Evolutionary conservation across 108 stramenopile species (phyloP), one percentile per base, ranked within the genome.

Genomic region (Hondaea fermentalgiana): DNA sequence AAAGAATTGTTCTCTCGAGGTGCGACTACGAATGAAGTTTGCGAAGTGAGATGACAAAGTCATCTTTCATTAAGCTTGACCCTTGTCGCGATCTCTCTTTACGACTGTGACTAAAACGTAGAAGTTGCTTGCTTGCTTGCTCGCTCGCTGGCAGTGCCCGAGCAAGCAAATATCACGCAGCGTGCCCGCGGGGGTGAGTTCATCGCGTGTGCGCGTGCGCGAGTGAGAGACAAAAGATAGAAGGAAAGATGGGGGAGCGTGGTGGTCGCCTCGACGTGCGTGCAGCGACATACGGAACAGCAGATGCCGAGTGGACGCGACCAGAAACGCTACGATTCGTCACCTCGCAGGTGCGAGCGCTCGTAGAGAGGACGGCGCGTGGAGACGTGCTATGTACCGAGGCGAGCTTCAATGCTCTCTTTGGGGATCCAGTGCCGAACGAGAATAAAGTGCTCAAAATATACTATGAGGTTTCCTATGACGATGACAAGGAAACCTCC

Each of bases 371-470:
- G 49, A 47, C 45, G 25, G 21, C 64, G 25, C 49, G 23, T 6
- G 76, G 76, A 6, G 76, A 83, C 25, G 76, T 53, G 45, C 76
- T 83, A 16, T 19, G 45, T 17, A 53, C 49, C 76, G 76, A 83
- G 49, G 76, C 76, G 49, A 83, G 76, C 76, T 83, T 83, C 76
- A 83, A 83, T 23, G 76, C 49, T 12, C 76, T 83, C 76, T 83
- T 83, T 23, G 76, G 76, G 23, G 76, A 83, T 45, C 76, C 76
- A 6, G 23, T 53, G 19, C 76, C 76, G 12, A 45, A 83, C 51
- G 76, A 83, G 76, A 83, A 83, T 23, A 83, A 83, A 23, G 76
- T 83, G 10, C 76, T 83, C 76, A 83, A 47, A 23, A 53, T 83
- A 25, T 53, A 83, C 76, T 83, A 83, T 23, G 16, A 12, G 23